These are phyloP conservation scores for Fraxinus platypoda DNA, from an alignment of 305 asterid species.

Conservation along the genomic window DNA sequence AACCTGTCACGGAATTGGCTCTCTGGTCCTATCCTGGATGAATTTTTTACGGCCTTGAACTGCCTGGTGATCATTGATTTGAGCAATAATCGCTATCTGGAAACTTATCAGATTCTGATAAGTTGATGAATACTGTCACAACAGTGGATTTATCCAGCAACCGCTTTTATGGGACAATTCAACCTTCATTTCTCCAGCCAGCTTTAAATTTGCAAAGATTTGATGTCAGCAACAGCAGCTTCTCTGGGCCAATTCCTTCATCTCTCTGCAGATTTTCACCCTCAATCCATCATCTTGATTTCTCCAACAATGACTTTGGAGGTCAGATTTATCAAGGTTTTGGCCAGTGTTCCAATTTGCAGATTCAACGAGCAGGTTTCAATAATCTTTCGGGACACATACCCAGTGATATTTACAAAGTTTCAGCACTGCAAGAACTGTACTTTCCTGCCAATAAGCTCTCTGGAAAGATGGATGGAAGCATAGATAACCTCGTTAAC, in stretches of 20 bases:
- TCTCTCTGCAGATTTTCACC: constrained; percentile 45
- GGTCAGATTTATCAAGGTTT: constrained; percentile 35
- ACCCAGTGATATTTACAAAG: constrained; percentile 32
- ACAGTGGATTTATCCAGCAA: constrained; percentile 65
- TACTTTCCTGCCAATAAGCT: constrained; percentile 36
- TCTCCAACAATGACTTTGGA: constrained; percentile 59
- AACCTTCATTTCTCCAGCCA: constrained; percentile 39
- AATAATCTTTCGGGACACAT: constrained; percentile 36
- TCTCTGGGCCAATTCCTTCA: constrained; percentile 58
- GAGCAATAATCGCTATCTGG: constrained; percentile 67
- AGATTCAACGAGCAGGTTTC: constrained; percentile 34
- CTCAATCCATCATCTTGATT: constrained; percentile 44
- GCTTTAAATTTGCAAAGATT: constrained; percentile 45
- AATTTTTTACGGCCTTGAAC: constrained; percentile 44
- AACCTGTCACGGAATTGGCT: constrained; percentile 57
- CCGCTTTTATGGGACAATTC: constrained; percentile 51
- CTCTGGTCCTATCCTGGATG: constrained; percentile 55
- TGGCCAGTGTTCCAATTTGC: constrained; percentile 32
- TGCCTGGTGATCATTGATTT: constrained; percentile 46
- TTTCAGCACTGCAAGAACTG: constrained; percentile 31
- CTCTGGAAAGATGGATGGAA: constrained; percentile 27
- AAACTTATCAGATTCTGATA: constrained; percentile 26
- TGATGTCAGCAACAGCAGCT: constrained; percentile 73
- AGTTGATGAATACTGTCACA: constrained; percentile 36
- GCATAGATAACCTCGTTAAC: constrained; percentile 46